phyloP scores from a whole-genome alignment of 495 filamentous ascomycete genomes.

The Gamarada debralockiae region DNA sequence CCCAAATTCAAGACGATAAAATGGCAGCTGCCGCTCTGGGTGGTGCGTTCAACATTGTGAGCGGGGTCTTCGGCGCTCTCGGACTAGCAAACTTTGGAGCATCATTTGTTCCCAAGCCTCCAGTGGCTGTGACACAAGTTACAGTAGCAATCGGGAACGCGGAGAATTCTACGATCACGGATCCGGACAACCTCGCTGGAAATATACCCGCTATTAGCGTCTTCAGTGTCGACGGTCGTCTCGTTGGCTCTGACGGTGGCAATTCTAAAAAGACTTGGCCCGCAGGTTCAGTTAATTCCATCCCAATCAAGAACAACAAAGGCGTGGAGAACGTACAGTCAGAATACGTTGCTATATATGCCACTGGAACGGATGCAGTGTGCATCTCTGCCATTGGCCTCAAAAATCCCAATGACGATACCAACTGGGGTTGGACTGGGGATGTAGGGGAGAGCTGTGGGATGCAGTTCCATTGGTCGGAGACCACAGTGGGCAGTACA shows the following conservation, averaged over 20 bases:
- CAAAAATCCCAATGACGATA: not conserved
- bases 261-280: not conserved
- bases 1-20: too few species aligned
- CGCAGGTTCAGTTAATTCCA: not conserved
- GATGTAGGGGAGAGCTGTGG: constrained; percentile 1
- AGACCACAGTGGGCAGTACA: not conserved
- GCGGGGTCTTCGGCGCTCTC: not conserved
- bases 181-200: not conserved
- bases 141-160: not conserved
- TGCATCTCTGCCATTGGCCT: not conserved
- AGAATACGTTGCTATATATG: not conserved
- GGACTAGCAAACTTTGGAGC: not conserved
- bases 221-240: not conserved
- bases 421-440: not conserved
- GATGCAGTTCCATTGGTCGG: not conserved
- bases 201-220: not conserved
- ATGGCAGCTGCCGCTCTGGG: not conserved
- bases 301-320: not conserved
- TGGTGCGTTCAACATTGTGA: not conserved
- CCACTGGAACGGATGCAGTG: not conserved
- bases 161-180: not conserved
- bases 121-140: not conserved
- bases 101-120: not conserved
- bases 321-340: not conserved
- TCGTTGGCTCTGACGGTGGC: not conserved